Base-by-base conservation (phyloP, 768 basidiomycete genomes). In the Pleurotus cornucopiae region DNA sequence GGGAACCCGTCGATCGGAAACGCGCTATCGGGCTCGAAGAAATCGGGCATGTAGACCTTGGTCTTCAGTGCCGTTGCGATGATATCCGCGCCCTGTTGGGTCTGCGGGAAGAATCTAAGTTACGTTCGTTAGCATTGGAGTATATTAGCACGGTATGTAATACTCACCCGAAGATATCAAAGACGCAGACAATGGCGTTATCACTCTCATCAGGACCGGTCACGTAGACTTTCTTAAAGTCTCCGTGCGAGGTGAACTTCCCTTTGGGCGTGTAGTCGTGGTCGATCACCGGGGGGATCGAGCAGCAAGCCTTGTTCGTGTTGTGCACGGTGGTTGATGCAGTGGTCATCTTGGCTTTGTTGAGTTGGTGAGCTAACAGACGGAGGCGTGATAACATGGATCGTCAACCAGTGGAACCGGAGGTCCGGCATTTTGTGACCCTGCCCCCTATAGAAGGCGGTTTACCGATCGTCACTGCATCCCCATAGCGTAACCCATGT, bases 21-120 rank as follows among this genome's bases (percentile, higher is more conserved):
- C 1, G 84, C 75, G 39, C 67, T 65, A 25, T 78, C 67, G 6
- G 77, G 78, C 60, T 82, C 78, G 66, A 86, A 84, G 62, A 86
- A 82, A 66, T 86, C 84, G 23, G 85, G 86, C 81, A 86, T 83
- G 64, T 81, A 76, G 38, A 88, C 81, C 21, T 74, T 78, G 16
- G 79, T 79, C 5, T 77, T 73, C 34, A 85, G 66, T 12, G 76
- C 66, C 5, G 73, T 69, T 0, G 83, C 81, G 54, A 87, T 72
- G 53, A 85, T 81, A 62, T 87, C 85, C 16, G 82, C 82, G 30
- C 84, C 85, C 65, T 86, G 81, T 63, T 81, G 79, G 3, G 83
- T 85, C 67, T 84, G 81, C 4, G 83, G 82, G 70, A 78, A 84
- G 71, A 74, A 81, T 12, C 79, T 81, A 54, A 3, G 30, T 13